phyloP scores from a whole-genome alignment of 768 basidiomycete species.

The Tylopilus balloui region DNA sequence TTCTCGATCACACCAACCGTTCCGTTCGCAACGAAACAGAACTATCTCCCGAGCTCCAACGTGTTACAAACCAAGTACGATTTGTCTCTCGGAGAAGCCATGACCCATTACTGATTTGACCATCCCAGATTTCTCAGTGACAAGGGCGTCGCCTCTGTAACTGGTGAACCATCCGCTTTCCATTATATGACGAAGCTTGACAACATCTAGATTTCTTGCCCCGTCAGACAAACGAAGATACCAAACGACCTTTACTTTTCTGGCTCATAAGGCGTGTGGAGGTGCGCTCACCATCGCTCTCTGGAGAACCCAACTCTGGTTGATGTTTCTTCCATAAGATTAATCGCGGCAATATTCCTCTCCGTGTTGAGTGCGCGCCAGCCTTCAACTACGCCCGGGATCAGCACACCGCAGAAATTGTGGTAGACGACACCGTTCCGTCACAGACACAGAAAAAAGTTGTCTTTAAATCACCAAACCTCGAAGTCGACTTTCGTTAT shows the following conservation, averaged over 20 bases:
- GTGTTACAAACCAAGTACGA: conserved; percentile 76
- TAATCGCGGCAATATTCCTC: conserved; percentile 75
- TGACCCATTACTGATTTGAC: neutral
- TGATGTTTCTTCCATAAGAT: conserved; percentile 39
- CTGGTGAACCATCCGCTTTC: conserved; percentile 42
- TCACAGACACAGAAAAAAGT: conserved; percentile 49
- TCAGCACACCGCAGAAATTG: conserved; percentile 58
- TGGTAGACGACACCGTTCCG: conserved; percentile 45
- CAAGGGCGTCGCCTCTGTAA: conserved; percentile 78
- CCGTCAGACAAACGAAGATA: conserved; percentile 41
- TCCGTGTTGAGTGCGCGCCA: conserved; percentile 87
- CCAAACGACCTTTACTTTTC: conserved; percentile 62
- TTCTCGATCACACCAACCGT: conserved; percentile 80
- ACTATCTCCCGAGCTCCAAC: conserved; percentile 79
- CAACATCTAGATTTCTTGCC: conserved; percentile 67
- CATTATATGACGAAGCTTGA: conserved; percentile 1
- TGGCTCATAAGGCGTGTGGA: conserved; percentile 86
- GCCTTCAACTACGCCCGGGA: conserved; percentile 94
- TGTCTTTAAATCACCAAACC: conserved; percentile 52
- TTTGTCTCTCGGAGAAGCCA: neutral
- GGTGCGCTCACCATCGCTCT: conserved; percentile 28
- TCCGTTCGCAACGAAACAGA: conserved; percentile 72
- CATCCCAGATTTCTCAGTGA: conserved; percentile 71
- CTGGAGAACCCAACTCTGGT: neutral
- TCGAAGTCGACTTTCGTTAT: conserved; percentile 75